Percentiles rank a stretch among this genome's conserved stretches.
Evolutionary conservation across 257 asterid genomes (phyloP).

Genomic region (Fraxinus anomala): DNA sequence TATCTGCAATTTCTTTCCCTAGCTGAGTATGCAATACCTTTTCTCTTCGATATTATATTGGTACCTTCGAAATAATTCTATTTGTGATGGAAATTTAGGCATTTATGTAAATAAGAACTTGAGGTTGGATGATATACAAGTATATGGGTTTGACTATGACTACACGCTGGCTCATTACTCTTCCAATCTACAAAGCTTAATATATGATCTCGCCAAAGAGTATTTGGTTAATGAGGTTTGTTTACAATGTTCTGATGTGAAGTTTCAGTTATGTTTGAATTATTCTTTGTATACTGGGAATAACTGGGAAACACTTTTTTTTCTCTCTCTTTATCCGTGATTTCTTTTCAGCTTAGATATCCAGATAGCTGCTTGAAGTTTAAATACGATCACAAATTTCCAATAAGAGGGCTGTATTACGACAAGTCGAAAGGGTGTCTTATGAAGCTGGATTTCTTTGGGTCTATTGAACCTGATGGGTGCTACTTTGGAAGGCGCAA

Average conservation of each 20-base stretch:
- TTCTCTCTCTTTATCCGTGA: conserved; percentile 9
- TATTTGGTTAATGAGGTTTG: conserved; percentile 92
- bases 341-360: conserved; percentile 72
- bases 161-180: conserved; percentile 98
- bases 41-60: conserved; percentile 5
- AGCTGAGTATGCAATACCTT: conserved; percentile 12
- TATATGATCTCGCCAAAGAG: conserved; percentile 88
- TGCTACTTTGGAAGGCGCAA: conserved; percentile 95
- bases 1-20: conserved; percentile 6
- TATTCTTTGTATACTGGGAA: conserved; percentile 7
- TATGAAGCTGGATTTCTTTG: conserved; percentile 95
- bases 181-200: conserved; percentile 75
- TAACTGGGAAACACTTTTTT: conserved; percentile 6
- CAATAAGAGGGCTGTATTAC: conserved; percentile 89
- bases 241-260: conserved; percentile 24
- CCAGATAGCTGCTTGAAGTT: conserved; percentile 82
- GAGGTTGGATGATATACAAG: conserved; percentile 86
- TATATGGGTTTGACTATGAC: conserved; percentile 94
- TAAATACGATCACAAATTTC: conserved; percentile 83
- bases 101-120: conserved; percentile 80
- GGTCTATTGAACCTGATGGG: conserved; percentile 94
- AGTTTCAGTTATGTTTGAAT: neutral
- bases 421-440: conserved; percentile 93
- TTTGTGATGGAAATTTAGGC: conserved; percentile 56
- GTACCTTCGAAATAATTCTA: conserved; percentile 24